Conservation (phyloP, 768 basidiomycete genomes). For the Pleurotus salmoneostramineus region DNA sequence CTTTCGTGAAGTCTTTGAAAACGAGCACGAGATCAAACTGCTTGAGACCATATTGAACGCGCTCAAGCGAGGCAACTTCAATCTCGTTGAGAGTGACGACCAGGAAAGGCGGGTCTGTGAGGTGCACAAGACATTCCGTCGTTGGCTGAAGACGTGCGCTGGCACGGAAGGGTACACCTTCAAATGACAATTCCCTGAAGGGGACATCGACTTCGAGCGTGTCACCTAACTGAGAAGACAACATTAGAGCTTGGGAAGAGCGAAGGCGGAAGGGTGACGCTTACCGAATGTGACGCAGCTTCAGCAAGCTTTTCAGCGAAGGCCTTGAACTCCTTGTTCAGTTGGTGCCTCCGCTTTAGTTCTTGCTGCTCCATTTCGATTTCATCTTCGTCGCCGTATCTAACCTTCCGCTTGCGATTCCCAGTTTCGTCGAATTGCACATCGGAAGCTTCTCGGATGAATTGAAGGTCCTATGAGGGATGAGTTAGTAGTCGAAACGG, state of each 20-base stretch:
- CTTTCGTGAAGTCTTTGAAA: slow-evolving; percentile 92
- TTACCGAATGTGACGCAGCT: slow-evolving; percentile 70
- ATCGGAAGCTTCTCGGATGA: slow-evolving; percentile 96
- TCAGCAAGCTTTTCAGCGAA: slow-evolving; percentile 93
- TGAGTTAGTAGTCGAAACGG: background rate
- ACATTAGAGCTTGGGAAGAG: background rate
- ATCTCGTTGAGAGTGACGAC: slow-evolving; percentile 94
- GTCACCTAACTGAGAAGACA: slow-evolving; percentile 52
- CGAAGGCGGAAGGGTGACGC: slow-evolving; percentile 17
- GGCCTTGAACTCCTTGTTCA: slow-evolving; percentile 92
- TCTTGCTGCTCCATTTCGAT: slow-evolving; percentile 99
- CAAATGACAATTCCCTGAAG: slow-evolving; percentile 95
- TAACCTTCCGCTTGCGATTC: slow-evolving; percentile 95
- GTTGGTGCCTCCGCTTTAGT: slow-evolving; percentile 77
- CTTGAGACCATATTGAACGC: slow-evolving; percentile 93
- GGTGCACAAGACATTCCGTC: slow-evolving; percentile 93
- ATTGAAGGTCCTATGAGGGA: slow-evolving; percentile 81
- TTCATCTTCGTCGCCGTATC: slow-evolving; percentile 98
- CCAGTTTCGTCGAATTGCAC: slow-evolving; percentile 99
- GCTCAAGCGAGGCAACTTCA: slow-evolving; percentile 94
- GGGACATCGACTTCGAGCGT: slow-evolving; percentile 93
- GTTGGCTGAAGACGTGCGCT: slow-evolving; percentile 95
- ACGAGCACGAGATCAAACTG: slow-evolving; percentile 98
- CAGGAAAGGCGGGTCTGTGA: slow-evolving; percentile 93
- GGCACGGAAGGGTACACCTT: slow-evolving; percentile 93